phyloP scores from a whole-genome alignment of 805 yeast genomes.

The Peterozyma toletana region DNA sequence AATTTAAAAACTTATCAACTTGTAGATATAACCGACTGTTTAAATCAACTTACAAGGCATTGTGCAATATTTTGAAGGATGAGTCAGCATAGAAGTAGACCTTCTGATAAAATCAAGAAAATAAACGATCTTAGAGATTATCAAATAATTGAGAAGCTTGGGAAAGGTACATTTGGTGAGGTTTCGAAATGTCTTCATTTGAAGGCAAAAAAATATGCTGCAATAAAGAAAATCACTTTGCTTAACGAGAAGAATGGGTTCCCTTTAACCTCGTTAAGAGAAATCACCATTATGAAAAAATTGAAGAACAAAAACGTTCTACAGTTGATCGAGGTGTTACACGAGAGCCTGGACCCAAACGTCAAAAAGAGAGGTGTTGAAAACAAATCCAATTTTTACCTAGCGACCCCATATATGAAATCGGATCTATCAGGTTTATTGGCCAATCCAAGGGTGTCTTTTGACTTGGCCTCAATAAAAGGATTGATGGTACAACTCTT shows the following conservation, averaged over 20 bases:
- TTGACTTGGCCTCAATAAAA: slow-evolving; percentile 68
- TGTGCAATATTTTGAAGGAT: no score
- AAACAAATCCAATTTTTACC: slow-evolving; percentile 47
- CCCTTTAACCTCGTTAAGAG: slow-evolving; percentile 93
- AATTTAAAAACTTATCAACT: no score
- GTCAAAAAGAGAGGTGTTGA: slow-evolving; percentile 13
- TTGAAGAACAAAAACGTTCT: slow-evolving; percentile 67
- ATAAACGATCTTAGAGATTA: slow-evolving; percentile 19
- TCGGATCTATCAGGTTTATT: slow-evolving; percentile 86
- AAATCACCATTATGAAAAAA: slow-evolving; percentile 72
- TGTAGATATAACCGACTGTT: no score
- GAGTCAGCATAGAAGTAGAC: no score
- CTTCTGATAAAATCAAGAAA: no score
- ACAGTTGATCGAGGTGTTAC: slow-evolving; percentile 73
- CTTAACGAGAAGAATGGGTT: slow-evolving; percentile 76
- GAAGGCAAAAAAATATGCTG: slow-evolving; percentile 58
- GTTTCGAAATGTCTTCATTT: slow-evolving; percentile 50
- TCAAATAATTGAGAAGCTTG: slow-evolving; percentile 37
- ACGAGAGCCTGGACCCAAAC: slow-evolving; percentile 28
- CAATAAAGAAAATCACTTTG: slow-evolving; percentile 78
- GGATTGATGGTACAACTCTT: slow-evolving; percentile 75
- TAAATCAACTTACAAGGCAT: no score
- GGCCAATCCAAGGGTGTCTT: slow-evolving; percentile 62
- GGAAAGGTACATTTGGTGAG: slow-evolving; percentile 78
- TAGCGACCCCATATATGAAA: slow-evolving; percentile 90